These are phyloP conservation scores for Isatis tinctoria DNA, from an alignment of 345 rosid species.

Conservation along the genomic window DNA sequence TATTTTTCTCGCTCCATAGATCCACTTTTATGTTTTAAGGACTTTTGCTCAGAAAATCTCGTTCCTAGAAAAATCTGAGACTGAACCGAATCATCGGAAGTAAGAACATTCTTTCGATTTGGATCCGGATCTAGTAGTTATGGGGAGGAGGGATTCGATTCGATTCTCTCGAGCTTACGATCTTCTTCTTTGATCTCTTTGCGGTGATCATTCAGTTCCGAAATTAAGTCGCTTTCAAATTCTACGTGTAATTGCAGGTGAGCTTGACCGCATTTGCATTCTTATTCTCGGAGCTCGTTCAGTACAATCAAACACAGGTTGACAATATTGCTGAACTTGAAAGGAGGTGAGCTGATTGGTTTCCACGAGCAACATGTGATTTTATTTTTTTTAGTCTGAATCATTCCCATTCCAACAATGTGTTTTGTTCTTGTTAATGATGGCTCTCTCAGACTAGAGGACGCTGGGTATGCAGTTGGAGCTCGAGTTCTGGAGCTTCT, in stretches of 20 bases:
- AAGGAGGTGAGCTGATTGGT: conserved; percentile 50
- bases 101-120: background rate
- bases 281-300: conserved; percentile 85
- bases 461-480: conserved; percentile 93
- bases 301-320: conserved; percentile 94
- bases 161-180: background rate
- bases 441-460: conserved; percentile 63
- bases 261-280: conserved; percentile 54
- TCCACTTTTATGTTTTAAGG: background rate
- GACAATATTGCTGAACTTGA: conserved; percentile 95
- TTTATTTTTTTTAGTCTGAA: background rate
- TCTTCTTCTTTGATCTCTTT: background rate
- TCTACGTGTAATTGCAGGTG: conserved; percentile 38
- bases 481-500: conserved; percentile 88
- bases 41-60: conserved; percentile 7
- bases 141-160: background rate
- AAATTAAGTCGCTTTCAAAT: background rate
- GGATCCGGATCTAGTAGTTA: conserved; percentile 16
- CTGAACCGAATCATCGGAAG: conserved; percentile 9
- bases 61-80: background rate
- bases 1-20: background rate
- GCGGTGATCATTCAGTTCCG: background rate
- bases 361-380: background rate
- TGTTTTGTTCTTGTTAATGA: background rate
- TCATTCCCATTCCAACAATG: background rate